Conservation (phyloP, 768 basidiomycete genomes). For the Macrolepiota dolichaula region DNA sequence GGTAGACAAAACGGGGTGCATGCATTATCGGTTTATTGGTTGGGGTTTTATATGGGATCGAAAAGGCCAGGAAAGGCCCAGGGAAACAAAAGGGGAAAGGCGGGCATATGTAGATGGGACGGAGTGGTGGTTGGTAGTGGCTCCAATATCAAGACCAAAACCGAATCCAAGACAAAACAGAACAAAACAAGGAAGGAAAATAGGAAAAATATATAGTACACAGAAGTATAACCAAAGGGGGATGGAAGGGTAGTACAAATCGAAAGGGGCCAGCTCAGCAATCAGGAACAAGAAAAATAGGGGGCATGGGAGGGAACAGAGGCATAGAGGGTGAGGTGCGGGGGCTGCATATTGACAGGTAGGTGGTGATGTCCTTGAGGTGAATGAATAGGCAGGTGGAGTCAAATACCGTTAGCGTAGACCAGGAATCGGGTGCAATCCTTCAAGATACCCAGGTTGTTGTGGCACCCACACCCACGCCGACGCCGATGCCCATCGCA, state of each 20-base stretch:
- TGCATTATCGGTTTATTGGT: not conserved
- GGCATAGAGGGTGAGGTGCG: not conserved
- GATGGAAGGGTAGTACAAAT: not conserved
- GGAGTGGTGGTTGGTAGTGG: not conserved
- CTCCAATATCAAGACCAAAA: not conserved
- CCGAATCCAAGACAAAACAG: not conserved
- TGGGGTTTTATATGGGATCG: not conserved
- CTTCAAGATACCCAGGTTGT: constrained; percentile 9
- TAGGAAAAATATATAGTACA: not conserved
- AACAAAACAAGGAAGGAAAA: not conserved
- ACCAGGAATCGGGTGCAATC: not conserved
- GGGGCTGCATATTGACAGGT: not conserved
- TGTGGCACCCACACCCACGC: not conserved
- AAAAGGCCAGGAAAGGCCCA: not conserved
- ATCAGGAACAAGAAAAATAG: not conserved
- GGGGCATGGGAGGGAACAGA: not conserved
- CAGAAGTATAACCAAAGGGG: not conserved
- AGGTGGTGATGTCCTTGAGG: not conserved
- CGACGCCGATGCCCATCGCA: not conserved
- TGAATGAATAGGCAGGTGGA: not conserved
- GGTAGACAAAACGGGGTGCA: not conserved
- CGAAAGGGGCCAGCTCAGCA: not conserved
- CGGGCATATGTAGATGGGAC: not conserved
- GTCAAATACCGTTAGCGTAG: not conserved
- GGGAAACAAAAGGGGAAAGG: not conserved